phyloP scores from a whole-genome alignment of 176 grass and related monocot genomes.

The Raddia guianensis region DNA sequence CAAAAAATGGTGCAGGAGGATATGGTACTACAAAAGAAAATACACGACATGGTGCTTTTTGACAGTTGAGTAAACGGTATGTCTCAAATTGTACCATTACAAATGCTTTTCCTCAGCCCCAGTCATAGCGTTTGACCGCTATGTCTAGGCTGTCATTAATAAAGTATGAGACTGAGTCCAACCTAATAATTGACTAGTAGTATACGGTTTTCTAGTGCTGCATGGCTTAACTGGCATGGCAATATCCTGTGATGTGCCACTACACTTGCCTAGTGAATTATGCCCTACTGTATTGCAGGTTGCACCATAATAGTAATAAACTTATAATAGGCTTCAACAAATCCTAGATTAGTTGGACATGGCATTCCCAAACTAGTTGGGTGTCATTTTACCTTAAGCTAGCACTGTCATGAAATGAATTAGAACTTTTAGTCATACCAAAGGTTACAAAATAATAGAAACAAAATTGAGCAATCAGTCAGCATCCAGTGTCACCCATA shows the following conservation, averaged over 20 bases:
- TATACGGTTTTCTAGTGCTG: background rate
- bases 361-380: background rate
- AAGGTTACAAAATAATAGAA: background rate
- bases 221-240: background rate
- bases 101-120: constrained; percentile 24
- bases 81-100: background rate
- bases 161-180: background rate
- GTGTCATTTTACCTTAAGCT: background rate
- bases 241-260: background rate
- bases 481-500: background rate
- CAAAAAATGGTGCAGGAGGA: background rate
- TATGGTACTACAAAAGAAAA: background rate
- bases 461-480: background rate
- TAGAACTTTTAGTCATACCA: background rate
- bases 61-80: background rate
- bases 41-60: background rate
- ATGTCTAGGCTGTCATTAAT: background rate
- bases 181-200: constrained; percentile 7
- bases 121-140: background rate
- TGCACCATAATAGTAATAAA: background rate
- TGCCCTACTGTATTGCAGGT: background rate
- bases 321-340: constrained; percentile 10
- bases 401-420: constrained; percentile 1
- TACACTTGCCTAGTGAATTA: background rate
- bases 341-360: constrained; percentile 2